A percentile compares a stretch with the other conserved stretches of the same genome.
phyloP scores from a whole-genome alignment of 2,329 filamentous ascomycete genomes.

The Graphilbum fragrans region DNA sequence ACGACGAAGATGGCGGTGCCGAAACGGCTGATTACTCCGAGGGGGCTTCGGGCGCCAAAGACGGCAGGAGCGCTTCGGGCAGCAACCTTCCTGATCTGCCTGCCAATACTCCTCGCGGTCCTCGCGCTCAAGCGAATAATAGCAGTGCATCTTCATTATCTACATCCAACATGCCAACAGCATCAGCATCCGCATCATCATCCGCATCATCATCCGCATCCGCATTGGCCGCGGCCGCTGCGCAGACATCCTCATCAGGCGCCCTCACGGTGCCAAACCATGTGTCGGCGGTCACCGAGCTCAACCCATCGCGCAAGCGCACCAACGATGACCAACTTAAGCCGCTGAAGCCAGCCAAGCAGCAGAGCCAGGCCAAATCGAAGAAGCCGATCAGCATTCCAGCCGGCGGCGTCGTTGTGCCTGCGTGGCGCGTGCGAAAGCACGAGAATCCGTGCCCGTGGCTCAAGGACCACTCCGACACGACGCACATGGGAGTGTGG shows the following conservation, averaged over 20 bases:
- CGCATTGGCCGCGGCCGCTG: too few relatives aligned
- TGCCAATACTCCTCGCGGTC: too few relatives aligned
- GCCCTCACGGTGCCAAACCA: too few relatives aligned
- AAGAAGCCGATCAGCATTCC: slow-evolving; percentile 39
- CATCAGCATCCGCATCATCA: neutral
- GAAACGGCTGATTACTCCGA: neutral
- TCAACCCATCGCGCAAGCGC: slow-evolving; percentile 50
- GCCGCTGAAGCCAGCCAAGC: slow-evolving; percentile 26
- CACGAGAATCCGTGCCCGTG: slow-evolving; percentile 47
- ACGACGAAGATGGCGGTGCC: neutral
- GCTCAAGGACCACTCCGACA: slow-evolving; percentile 44
- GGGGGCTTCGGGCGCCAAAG: neutral
- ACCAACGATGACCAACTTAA: slow-evolving; percentile 59
- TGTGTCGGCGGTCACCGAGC: slow-evolving; percentile 3
- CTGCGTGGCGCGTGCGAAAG: slow-evolving; percentile 36
- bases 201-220: too few relatives aligned
- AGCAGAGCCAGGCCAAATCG: slow-evolving; percentile 33
- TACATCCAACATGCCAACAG: too few relatives aligned
- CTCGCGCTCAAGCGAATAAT: too few relatives aligned
- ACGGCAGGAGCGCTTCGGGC: too few relatives aligned
- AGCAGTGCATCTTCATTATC: too few relatives aligned
- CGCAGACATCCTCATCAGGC: too few relatives aligned
- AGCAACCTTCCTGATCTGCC: too few relatives aligned
- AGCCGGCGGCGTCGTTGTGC: slow-evolving; percentile 34
- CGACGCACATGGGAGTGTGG: slow-evolving; percentile 43